Base-by-base conservation (phyloP, 2,329 filamentous ascomycete genomes). In the Trichothecium sympodiale region DNA sequence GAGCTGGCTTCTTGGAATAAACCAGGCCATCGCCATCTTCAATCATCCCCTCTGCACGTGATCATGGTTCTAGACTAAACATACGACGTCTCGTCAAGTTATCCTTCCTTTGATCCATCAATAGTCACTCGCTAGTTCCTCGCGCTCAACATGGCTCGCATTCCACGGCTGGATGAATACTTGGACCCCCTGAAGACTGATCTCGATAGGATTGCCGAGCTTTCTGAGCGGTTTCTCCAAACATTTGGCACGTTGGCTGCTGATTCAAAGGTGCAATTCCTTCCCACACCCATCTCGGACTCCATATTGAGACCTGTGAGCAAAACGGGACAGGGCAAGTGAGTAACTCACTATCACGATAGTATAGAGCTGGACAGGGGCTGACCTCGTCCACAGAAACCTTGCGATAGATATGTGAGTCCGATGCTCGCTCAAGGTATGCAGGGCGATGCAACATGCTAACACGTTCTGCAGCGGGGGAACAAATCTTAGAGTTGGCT, bases 401-500 rank as follows among this genome's bases (percentile, higher is more conserved):
- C 67, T 70, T 43, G 77, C 66, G 39, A 78, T 77, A 57, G 80
- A 76, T 57, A 78, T 76, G 78, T 81, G 57, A 67, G 70, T 47
- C n/a, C n/a, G n/a, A n/a, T n/a, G n/a, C n/a, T n/a, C n/a, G n/a
- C n/a, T n/a, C n/a, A n/a, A n/a, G n/a, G n/a, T n/a, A n/a, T n/a
- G n/a, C n/a, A n/a, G n/a, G n/a, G n/a, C n/a, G n/a, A n/a, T n/a
- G n/a, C n/a, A 28, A 45, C 57, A 20, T 56, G 50, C 43, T 64
- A 38, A 52, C 42, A 35, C 17, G 35, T 27, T 38, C 10, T n/a
- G 46, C 47, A 77, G 76, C 43, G 79, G 79, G 41, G 79, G 79
- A 7, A 79, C 77, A 7, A 83, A 83, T 46, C 60, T 83, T 30
- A 65, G 79, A 49, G 78, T 80, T 18, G 78, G 74, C 20, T 81